phyloP scores from a whole-genome alignment of 345 rosid species.

The Citrus australasica region DNA sequence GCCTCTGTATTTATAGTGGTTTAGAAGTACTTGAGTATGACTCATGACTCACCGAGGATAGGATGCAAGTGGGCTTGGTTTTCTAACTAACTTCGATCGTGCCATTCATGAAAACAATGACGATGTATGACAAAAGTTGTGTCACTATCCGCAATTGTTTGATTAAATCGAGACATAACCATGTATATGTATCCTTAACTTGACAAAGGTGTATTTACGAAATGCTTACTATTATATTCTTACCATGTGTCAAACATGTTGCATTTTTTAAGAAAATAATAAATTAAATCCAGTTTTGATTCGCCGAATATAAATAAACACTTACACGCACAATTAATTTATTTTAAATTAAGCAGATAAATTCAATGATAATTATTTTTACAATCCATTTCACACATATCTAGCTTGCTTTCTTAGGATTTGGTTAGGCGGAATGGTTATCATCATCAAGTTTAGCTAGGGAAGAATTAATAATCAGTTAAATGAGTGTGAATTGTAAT shows the following conservation, averaged over 20 bases:
- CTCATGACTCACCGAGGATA: background rate
- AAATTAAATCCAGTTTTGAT: no score
- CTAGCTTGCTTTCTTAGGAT: no score
- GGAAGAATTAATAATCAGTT: no score
- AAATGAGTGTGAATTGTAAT: background rate
- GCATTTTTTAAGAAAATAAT: background rate
- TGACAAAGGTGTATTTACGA: background rate
- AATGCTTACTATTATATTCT: background rate
- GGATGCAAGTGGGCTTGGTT: background rate
- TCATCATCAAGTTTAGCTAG: background rate
- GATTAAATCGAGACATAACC: slow-evolving; percentile 3
- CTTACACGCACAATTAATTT: no score
- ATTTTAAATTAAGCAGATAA: no score
- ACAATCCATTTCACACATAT: background rate
- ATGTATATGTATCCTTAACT: background rate
- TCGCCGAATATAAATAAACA: no score
- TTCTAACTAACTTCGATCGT: slow-evolving; percentile 12
- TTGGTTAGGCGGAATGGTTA: background rate
- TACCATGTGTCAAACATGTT: background rate
- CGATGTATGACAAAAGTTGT: background rate
- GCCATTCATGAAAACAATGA: slow-evolving; percentile 18
- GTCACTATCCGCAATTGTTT: slow-evolving; percentile 3
- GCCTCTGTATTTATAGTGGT: slow-evolving; percentile 29
- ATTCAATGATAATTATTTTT: no score
- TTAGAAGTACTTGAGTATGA: slow-evolving; percentile 11